Conservation (phyloP, 352 stramenopile genomes). For the Phytopythium vexans region DNA sequence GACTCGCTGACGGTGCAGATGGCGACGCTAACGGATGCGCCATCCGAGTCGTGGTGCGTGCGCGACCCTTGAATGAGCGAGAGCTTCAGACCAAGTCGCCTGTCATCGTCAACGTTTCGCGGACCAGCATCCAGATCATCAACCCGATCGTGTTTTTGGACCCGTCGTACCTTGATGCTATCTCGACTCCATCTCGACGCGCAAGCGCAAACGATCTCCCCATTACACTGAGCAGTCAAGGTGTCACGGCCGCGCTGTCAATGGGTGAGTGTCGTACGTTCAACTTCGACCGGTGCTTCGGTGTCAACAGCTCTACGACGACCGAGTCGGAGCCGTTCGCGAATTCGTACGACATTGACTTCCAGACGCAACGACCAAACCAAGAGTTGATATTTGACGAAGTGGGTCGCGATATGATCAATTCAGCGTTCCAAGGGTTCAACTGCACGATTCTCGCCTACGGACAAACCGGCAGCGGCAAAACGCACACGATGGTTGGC, state of each 20-base stretch:
- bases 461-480: constrained; percentile 76
- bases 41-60: constrained; percentile 75
- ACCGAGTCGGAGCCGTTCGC: constrained; percentile 28
- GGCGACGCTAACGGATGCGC: constrained; percentile 26
- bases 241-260: constrained; percentile 25
- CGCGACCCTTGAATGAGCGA: constrained; percentile 56
- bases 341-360: constrained; percentile 38
- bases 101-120: constrained; percentile 50
- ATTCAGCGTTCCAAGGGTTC: constrained; percentile 76
- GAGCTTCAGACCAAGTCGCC: constrained; percentile 46
- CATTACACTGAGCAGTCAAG: constrained; percentile 24
- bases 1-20: background rate
- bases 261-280: constrained; percentile 63
- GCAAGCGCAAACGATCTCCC: constrained; percentile 18
- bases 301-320: constrained; percentile 24
- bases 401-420: constrained; percentile 63
- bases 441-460: constrained; percentile 85
- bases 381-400: constrained; percentile 80
- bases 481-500: constrained; percentile 85
- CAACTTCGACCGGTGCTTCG: constrained; percentile 80
- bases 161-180: constrained; percentile 40
- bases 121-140: constrained; percentile 52
- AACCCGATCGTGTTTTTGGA: constrained; percentile 63
- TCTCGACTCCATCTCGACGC: constrained; percentile 18
- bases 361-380: constrained; percentile 41